Conservation (phyloP, 176 grass and related monocot species). For the Oryza punctata region DNA sequence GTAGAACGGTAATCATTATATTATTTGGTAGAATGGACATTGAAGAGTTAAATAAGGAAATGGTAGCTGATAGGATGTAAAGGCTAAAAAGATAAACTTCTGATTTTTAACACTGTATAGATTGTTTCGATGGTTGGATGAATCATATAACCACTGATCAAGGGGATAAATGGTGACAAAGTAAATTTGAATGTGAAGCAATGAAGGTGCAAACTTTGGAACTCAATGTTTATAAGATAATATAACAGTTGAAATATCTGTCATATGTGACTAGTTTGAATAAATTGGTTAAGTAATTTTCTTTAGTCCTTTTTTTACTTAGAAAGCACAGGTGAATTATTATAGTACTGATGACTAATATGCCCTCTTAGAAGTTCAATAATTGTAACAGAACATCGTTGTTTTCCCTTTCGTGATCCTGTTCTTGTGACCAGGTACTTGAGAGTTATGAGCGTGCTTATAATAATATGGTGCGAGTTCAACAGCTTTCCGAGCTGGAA, state of each 20-base stretch:
- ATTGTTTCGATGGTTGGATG: background rate
- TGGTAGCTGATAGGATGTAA: background rate
- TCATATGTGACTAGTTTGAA: conserved; percentile 2
- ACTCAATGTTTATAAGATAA: background rate
- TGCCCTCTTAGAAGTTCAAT: conserved; percentile 16
- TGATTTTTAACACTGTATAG: background rate
- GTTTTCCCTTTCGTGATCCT: conserved; percentile 34
- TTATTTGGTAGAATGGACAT: background rate
- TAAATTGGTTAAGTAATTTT: background rate
- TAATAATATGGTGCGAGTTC: conserved; percentile 98
- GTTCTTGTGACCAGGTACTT: conserved; percentile 64
- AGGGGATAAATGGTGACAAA: background rate
- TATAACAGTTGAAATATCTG: background rate
- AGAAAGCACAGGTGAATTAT: background rate
- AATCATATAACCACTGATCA: background rate
- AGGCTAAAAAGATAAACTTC: background rate
- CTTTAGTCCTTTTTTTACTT: background rate
- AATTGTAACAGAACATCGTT: conserved; percentile 10
- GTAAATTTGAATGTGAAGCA: background rate
- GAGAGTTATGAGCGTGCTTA: conserved; percentile 99
- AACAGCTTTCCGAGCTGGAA: conserved; percentile 96
- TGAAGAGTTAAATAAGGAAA: conserved; percentile 2
- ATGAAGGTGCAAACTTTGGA: background rate
- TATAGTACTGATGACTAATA: conserved; percentile 1
- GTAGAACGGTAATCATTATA: background rate